These are phyloP conservation scores for Leccinum pellstonianum DNA, from an alignment of 768 basidiomycete genomes.

Conservation along the genomic window DNA sequence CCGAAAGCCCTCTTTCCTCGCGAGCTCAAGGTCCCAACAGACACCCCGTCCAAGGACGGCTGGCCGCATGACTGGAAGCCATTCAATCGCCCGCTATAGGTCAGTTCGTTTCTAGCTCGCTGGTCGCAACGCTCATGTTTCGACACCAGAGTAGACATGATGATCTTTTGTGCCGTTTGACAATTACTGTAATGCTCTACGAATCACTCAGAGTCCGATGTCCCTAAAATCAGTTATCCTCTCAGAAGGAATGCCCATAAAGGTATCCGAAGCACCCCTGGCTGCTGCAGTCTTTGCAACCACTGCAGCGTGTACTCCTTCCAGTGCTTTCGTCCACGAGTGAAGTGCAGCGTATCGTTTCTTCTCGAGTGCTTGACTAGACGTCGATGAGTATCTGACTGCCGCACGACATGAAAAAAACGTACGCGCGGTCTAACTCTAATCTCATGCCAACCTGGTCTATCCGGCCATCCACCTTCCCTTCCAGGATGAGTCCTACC, in stretches of 20 bases:
- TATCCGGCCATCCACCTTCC: constrained; percentile 95
- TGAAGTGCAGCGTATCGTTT: constrained; percentile 78
- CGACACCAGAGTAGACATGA: background rate
- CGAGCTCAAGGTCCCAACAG: constrained; percentile 81
- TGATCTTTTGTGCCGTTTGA: background rate
- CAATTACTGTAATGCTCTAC: constrained; percentile 8
- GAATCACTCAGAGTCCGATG: constrained; percentile 19
- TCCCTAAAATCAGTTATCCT: constrained; percentile 33
- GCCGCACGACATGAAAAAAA: background rate
- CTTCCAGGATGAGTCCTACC: constrained; percentile 91
- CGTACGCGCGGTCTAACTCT: constrained; percentile 84
- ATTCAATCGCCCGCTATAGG: constrained; percentile 49
- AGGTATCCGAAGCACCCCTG: constrained; percentile 31
- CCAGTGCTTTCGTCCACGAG: constrained; percentile 81
- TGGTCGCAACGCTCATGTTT: background rate
- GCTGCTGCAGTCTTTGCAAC: constrained; percentile 62
- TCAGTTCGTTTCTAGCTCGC: background rate
- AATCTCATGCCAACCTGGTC: constrained; percentile 95
- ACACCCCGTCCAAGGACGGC: constrained; percentile 76
- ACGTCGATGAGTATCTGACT: constrained; percentile 5
- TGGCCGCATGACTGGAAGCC: constrained; percentile 90
- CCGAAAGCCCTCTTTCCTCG: constrained; percentile 84
- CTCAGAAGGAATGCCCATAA: constrained; percentile 34
- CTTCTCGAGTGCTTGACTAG: constrained; percentile 83
- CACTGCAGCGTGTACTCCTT: constrained; percentile 72